Evolutionary conservation across 108 stramenopile genomes (phyloP).

Genomic region (Chaetoceros tenuissimus): DNA sequence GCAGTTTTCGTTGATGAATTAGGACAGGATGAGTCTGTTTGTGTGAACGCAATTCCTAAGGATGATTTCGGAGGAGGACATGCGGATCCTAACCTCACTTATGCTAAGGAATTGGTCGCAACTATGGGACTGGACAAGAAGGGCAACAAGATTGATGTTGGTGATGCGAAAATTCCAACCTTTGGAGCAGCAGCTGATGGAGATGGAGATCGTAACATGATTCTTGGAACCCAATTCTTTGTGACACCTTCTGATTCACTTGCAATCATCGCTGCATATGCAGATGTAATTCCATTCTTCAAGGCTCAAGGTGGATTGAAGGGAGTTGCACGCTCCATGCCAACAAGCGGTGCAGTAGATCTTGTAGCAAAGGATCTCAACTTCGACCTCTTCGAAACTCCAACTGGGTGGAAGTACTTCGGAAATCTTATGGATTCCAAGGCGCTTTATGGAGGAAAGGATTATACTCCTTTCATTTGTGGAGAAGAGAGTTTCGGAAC

Average conservation of each 20-base stretch:
- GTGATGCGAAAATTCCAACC: slow-evolving; percentile 62
- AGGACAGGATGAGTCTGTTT: slow-evolving; percentile 66
- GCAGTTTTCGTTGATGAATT: slow-evolving; percentile 91
- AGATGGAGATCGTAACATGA: slow-evolving; percentile 99
- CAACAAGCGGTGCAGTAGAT: slow-evolving; percentile 97
- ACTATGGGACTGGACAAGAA: slow-evolving; percentile 86
- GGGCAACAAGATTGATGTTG: slow-evolving; percentile 72
- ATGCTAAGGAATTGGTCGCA: slow-evolving; percentile 94
- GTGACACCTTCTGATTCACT: slow-evolving; percentile 98
- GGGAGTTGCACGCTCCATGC: slow-evolving; percentile 99
- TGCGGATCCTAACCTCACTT: slow-evolving; percentile 99
- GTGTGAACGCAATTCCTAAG: slow-evolving; percentile 87
- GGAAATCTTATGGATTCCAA: slow-evolving; percentile 99
- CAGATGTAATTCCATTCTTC: slow-evolving; percentile 96
- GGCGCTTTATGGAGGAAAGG: slow-evolving; percentile 73
- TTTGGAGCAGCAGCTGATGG: slow-evolving; percentile 99
- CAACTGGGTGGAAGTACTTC: slow-evolving; percentile 99
- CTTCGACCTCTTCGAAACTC: slow-evolving; percentile 93
- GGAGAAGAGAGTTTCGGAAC: slow-evolving; percentile 99
- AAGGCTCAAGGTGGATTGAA: slow-evolving; percentile 91
- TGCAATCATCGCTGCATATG: slow-evolving; percentile 96
- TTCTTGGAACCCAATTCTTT: slow-evolving; percentile 97
- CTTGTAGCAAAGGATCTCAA: slow-evolving; percentile 92
- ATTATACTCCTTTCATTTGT: slow-evolving; percentile 99
- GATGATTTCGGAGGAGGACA: slow-evolving; percentile 98